phyloP scores from a whole-genome alignment of 345 rosid genomes.

The Cardiospermum halicacabum region DNA sequence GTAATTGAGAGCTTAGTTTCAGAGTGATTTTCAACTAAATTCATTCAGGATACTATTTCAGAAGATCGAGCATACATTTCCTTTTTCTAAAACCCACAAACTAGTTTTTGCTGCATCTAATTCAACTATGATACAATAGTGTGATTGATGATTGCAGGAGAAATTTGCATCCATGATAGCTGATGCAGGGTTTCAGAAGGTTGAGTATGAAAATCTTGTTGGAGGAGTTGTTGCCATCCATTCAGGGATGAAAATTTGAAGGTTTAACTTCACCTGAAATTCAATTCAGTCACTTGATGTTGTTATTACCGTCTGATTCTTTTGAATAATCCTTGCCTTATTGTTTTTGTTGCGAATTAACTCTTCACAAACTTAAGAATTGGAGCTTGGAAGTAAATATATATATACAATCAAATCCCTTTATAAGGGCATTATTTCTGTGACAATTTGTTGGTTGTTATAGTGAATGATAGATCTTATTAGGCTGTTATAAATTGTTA shows the following conservation, averaged over 20 bases:
- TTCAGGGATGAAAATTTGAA: slow-evolving; percentile 65
- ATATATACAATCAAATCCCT: too few species aligned
- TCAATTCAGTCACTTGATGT: not conserved
- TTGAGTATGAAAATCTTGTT: slow-evolving; percentile 90
- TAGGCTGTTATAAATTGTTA: too few species aligned
- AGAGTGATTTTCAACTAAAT: not conserved
- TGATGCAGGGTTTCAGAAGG: slow-evolving; percentile 88
- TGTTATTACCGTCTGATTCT: too few species aligned
- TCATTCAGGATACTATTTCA: not conserved
- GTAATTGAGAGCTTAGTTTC: slow-evolving; percentile 18
- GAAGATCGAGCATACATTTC: too few species aligned
- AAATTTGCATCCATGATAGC: slow-evolving; percentile 83
- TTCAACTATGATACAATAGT: not conserved
- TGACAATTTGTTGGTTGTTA: too few species aligned
- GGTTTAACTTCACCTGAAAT: not conserved
- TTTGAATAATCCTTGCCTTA: too few species aligned
- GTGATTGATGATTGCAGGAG: slow-evolving; percentile 45
- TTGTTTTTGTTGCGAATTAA: too few species aligned
- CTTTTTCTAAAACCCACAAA: too few species aligned
- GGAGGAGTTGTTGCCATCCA: slow-evolving; percentile 96
- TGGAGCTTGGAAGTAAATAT: too few species aligned
- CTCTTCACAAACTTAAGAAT: too few species aligned
- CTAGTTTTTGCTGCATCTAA: not conserved
- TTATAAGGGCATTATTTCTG: too few species aligned
- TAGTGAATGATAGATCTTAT: too few species aligned